Evolutionary conservation across 371 early-diverging fungal species (phyloP), one percentile per base, ranked within the genome.

Genomic region (Mortierella sp.): DNA sequence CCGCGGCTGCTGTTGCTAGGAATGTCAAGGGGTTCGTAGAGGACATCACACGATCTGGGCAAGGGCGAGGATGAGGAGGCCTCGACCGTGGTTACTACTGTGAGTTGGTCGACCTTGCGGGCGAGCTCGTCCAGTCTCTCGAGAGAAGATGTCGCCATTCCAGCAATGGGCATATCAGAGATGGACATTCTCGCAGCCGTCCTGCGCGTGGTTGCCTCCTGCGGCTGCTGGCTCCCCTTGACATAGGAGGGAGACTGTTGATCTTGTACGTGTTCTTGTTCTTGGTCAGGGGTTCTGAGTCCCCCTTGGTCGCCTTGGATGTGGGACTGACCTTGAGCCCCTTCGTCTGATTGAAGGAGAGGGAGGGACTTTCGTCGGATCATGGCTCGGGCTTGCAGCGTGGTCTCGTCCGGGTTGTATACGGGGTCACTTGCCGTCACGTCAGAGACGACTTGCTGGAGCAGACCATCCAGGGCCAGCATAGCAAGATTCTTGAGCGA

Each of bases 401-500:
- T 84, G 3, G 84, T 73, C 29, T 84, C 76, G 65, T 84, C 84
- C 19, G 84, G 73, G 44, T 79, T 79, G 47, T 76, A 68, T 14
- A 79, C 74, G 41, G 84, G 84, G 64, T 84, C 84, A 3, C 79
- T 64, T 7, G 84, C 76, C 24, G 84, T 84, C 39, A 79, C 84
- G 22, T 76, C 73, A 3, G 84, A 84, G 47, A 84, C 79, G 19
- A 79, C 84, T 31, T 84, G 84, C 47, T 84, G 79, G 13, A 84
- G 76, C 45, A 79, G 64, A 5, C 77, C 73, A 48, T 84, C 79
- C 24, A 84, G 65, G 31, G 79, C 84, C 40, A 84, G 61, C 84
- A 84, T 84, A 2, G 79, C 73, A 13, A 76, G 53, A 50, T 79
- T 70, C 76, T 84, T 84, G 84, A 83, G 84, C 13, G 84, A 78